Base-by-base conservation (phyloP, 192 early-diverging fungal genomes). In the Geranomyces variabilis region DNA sequence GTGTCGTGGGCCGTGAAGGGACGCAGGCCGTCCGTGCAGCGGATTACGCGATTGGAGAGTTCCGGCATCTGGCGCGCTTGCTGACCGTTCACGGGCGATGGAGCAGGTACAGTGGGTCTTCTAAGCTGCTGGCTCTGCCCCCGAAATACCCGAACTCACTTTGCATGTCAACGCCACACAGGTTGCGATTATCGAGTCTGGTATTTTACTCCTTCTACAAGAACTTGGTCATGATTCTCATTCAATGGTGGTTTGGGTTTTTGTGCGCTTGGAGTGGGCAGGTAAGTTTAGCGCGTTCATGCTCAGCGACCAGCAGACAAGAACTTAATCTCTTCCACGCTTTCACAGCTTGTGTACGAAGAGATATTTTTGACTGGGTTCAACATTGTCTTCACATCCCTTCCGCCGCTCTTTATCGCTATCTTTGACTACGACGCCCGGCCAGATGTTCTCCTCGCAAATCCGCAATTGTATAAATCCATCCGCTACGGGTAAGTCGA, bases 171-270 rank as follows among this genome's bases (percentile, higher is more conserved):
- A 7, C 15, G 51, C 17, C 29, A 29, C 29, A 7, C 31, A 64
- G 63, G 34, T 36, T 64, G 34, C 33, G 63, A 77, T 59, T 65
- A 71, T 56, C 64, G 82, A 57, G 43, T 87, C 33, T 86, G 61
- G 81, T 88, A 30, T 75, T 77, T 21, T 86, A 80, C 69, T 77
- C 56, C 8, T 86, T 88, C 63, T 88, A 86, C 77, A 88, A 88
- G 73, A 86, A 86, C 66, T 56, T 88, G 59, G 78, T 79, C 15
- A 75, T 84, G 45, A 84, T 86, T 53, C 82, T 73, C 14, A 63
- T 80, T 14, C 81, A 84, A 59, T 83, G 78, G 63, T 75, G 71
- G 51, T 86, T 82, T 67, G 82, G 86, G 10, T 88, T 84, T 60
- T 53, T 71, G 44, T 73, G 70, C 14, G 29, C 48, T 10, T 86